Percentiles rank a stretch among this genome's conserved stretches.
These are phyloP conservation scores for Saururus chinensis DNA, from an alignment of 164 flowering plant genomes.

Conservation along the genomic window DNA sequence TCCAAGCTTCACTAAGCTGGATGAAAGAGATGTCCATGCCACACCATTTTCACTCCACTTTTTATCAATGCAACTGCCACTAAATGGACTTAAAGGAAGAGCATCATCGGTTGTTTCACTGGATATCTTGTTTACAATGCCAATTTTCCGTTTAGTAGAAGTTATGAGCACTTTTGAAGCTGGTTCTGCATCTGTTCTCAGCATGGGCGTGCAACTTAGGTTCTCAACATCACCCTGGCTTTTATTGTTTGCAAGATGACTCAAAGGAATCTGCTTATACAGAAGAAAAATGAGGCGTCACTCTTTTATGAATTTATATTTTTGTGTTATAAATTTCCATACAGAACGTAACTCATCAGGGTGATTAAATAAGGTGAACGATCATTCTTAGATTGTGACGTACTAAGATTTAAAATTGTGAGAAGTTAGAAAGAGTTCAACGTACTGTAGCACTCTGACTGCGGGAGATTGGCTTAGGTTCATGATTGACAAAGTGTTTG, in stretches of 20 bases:
- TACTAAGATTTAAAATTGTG: background rate
- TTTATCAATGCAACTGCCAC: constrained; percentile 6
- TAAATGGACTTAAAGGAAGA: constrained; percentile 6
- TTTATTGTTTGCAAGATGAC: background rate
- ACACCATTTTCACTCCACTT: constrained; percentile 22
- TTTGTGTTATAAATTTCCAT: too few relatives aligned
- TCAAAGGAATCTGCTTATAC: background rate
- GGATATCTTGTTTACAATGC: constrained; percentile 4
- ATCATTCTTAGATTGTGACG: background rate
- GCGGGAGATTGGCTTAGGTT: background rate
- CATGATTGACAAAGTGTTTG: background rate
- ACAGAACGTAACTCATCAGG: too few relatives aligned
- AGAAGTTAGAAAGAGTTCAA: background rate
- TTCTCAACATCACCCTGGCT: constrained; percentile 13
- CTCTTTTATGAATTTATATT: too few relatives aligned
- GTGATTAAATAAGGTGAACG: too few relatives aligned
- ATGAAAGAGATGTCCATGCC: constrained; percentile 37
- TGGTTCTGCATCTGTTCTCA: constrained; percentile 14
- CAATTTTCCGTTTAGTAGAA: constrained; percentile 16
- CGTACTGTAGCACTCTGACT: background rate
- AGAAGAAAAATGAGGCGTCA: background rate
- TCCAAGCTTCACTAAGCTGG: constrained; percentile 33
- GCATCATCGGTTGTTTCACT: constrained; percentile 10
- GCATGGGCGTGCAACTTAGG: constrained; percentile 12
- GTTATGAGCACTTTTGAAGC: constrained; percentile 14